These are phyloP conservation scores for Erucastrum elatum DNA, from an alignment of 345 rosid species.

Conservation along the genomic window DNA sequence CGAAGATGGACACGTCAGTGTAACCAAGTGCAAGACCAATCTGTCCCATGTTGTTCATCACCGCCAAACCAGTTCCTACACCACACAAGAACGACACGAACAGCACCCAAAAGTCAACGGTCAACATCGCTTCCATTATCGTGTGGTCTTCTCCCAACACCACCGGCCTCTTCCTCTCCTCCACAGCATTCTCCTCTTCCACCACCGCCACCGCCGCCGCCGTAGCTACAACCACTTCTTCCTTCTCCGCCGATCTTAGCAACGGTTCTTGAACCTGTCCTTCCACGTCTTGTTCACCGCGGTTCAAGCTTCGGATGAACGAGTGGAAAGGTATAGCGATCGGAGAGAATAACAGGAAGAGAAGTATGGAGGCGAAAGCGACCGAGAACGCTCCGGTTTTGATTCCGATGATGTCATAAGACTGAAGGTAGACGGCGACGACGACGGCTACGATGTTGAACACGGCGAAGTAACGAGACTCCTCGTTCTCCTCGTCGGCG, in stretches of 20 bases:
- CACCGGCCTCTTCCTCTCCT: slow-evolving; percentile 47
- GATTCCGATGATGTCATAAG: slow-evolving; percentile 58
- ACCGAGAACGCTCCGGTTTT: slow-evolving; percentile 42
- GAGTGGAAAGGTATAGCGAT: slow-evolving; percentile 56
- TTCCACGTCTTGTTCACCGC: slow-evolving; percentile 42
- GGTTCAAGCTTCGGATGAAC: slow-evolving; percentile 42
- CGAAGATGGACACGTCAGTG: slow-evolving; percentile 79
- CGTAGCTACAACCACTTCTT: background rate
- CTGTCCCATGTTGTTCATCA: slow-evolving; percentile 89
- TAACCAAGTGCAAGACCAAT: slow-evolving; percentile 89
- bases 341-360: slow-evolving; percentile 66
- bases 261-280: slow-evolving; percentile 52
- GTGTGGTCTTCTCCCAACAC: slow-evolving; percentile 87
- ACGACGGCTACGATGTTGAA: slow-evolving; percentile 67
- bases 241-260: slow-evolving; percentile 35
- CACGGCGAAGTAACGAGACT: slow-evolving; percentile 56
- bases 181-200: background rate
- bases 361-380: slow-evolving; percentile 49
- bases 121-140: slow-evolving; percentile 59
- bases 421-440: slow-evolving; percentile 72
- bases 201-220: background rate
- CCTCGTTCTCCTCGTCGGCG: slow-evolving; percentile 56
- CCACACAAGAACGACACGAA: slow-evolving; percentile 84
- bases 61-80: slow-evolving; percentile 40
- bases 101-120: slow-evolving; percentile 81